Evolutionary conservation across 768 basidiomycete species (phyloP).

Genomic region (Mycena pura): DNA sequence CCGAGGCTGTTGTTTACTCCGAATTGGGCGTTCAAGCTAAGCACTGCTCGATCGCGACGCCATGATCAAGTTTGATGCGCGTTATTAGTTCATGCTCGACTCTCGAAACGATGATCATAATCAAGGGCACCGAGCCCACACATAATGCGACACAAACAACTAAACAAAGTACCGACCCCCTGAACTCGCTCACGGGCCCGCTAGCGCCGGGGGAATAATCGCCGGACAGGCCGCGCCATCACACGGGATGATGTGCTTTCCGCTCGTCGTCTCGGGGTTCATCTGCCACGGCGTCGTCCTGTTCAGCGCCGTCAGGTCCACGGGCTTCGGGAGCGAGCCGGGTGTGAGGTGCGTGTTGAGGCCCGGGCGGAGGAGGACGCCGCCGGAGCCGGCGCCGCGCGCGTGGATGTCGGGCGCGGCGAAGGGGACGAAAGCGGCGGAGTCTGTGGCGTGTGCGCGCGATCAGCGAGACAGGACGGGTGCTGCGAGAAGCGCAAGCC

Average conservation of each 20-base stretch:
- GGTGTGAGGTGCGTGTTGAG: constrained; percentile 44
- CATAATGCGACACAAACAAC: no score
- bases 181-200: no score
- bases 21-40: no score
- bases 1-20: no score
- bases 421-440: constrained; percentile 48
- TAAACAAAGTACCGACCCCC: no score
- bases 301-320: constrained; percentile 45
- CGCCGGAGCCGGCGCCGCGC: constrained; percentile 49
- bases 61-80: no score
- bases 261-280: not conserved
- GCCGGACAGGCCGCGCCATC: not conserved
- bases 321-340: constrained; percentile 42
- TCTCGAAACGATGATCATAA: no score
- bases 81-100: no score
- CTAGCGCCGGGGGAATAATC: no score
- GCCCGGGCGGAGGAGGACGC: constrained; percentile 43
- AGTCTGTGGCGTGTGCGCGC: not conserved
- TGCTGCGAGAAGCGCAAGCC: not conserved
- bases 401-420: constrained; percentile 48
- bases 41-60: no score
- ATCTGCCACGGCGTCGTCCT: constrained; percentile 21
- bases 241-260: not conserved
- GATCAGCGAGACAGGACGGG: not conserved
- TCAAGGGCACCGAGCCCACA: no score